Base-by-base conservation (phyloP, 768 basidiomycete genomes). In the Leccinum sublutescens region DNA sequence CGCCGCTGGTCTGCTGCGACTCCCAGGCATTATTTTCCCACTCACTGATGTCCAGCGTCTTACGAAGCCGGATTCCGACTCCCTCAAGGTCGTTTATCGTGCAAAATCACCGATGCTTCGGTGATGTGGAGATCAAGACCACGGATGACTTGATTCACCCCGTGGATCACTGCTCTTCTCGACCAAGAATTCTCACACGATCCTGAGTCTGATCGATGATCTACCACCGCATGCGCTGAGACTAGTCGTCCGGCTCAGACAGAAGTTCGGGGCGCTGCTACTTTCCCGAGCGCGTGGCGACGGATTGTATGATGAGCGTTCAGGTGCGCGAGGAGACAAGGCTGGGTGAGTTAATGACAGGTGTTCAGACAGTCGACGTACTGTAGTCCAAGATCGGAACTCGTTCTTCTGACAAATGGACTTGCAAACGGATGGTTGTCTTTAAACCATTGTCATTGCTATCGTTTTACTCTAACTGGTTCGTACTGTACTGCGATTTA, bases 211-310 rank as follows among this genome's bases (percentile, higher is more conserved):
- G 47, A 48, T 23, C 19, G 12, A 15, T 29, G 27, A 29, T 29
- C 27, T 29, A 29, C 27, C 6, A 12, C 33, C 47, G 5, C 12
- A 11, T 2, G 59, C 56, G 5, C 54, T 48, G 1, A 50, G 64
- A 4, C 10, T 56, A 0, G 25, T 61, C 12, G 54, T 45, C 6
- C 56, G 63, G 11, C 43, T 64, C 5, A 48, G 19, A 5, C 58
- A 60, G 15, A 19, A 45, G 1, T 65, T 65, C n/a, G 50, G 64
- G 0, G 36, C 53, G 7, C 45, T 66, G 8, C 49, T 67, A 27
- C 38, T 66, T 2, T 27, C 11, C 1, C 56, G 43, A 4, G 2
- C 36, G 4, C 2, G 57, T 68, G 1, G 66, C 66, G 0, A 38
- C 63, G 11, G 56, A 68, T 17, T 5, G 27, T n/a, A 50, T 60